Percentiles rank a stretch among this genome's conserved stretches.
Evolutionary conservation across 768 basidiomycete genomes (phyloP).

Genomic region (Lanmaoa pseudosensibilis): DNA sequence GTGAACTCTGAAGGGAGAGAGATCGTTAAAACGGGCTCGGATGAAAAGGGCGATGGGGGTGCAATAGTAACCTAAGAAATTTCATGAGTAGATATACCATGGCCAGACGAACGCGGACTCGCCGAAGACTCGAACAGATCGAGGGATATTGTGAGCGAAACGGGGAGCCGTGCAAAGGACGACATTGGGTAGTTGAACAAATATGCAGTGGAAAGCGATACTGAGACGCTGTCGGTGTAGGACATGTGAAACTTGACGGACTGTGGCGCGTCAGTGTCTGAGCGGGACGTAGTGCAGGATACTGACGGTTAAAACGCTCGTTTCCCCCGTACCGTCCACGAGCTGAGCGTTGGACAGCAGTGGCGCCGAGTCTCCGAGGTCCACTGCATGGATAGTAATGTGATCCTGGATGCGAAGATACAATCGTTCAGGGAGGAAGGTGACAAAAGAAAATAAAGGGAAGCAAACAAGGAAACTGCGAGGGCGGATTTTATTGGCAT

Average conservation of each 20-base stretch:
- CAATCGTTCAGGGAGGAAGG: constrained; percentile 1
- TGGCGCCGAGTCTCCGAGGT: constrained; percentile 82
- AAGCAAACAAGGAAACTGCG: constrained; percentile 60
- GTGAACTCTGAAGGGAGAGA: constrained; percentile 84
- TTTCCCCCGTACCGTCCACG: constrained; percentile 14
- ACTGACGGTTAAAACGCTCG: constrained; percentile 33
- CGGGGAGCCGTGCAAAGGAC: constrained; percentile 80
- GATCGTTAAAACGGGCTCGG: constrained; percentile 63
- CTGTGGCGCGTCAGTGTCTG: constrained; percentile 41
- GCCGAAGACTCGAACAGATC: constrained; percentile 72
- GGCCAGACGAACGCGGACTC: constrained; percentile 26
- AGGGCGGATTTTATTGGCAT: constrained; percentile 77
- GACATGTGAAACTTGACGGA: constrained; percentile 80
- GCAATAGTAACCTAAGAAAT: constrained; percentile 55
- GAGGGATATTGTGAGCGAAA: constrained; percentile 76
- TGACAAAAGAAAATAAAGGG: background rate
- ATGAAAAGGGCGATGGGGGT: constrained; percentile 55
- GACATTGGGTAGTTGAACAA: constrained; percentile 83
- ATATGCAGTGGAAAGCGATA: constrained; percentile 81
- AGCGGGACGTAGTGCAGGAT: background rate
- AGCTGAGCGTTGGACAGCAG: constrained; percentile 69
- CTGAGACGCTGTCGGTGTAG: constrained; percentile 80
- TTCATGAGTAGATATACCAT: background rate
- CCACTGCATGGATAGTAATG: constrained; percentile 81
- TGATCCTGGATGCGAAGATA: constrained; percentile 58